These are phyloP conservation scores for Boletus albobrunnescens DNA, from an alignment of 1,284 basidiomycete genomes.

Conservation along the genomic window DNA sequence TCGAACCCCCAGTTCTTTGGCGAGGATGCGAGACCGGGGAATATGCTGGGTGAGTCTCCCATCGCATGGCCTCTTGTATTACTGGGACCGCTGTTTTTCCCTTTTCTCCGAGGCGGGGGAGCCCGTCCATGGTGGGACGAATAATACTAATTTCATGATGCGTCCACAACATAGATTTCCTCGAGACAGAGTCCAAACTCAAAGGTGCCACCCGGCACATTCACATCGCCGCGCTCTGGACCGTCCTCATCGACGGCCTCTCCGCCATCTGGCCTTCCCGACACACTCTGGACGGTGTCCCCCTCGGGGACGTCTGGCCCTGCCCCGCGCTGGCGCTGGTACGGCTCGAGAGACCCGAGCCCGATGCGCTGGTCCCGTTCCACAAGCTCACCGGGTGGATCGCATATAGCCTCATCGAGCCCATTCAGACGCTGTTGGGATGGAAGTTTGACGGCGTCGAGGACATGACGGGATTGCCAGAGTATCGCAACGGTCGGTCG, in stretches of 20 bases:
- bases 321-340: constrained; percentile 52
- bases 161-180: constrained; percentile 53
- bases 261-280: constrained; percentile 89
- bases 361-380: constrained; percentile 75
- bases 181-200: constrained; percentile 51
- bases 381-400: constrained; percentile 96
- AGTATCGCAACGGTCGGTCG: constrained; percentile 79
- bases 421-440: constrained; percentile 69
- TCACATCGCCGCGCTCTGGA: constrained; percentile 74
- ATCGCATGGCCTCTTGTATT: background rate
- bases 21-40: constrained; percentile 69
- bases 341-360: constrained; percentile 33
- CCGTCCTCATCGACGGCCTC: constrained; percentile 77
- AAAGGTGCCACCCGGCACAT: constrained; percentile 43
- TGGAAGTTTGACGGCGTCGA: constrained; percentile 78
- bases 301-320: constrained; percentile 90
- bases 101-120: too few relatives aligned
- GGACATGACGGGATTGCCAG: constrained; percentile 79
- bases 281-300: constrained; percentile 56
- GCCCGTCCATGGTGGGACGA: background rate
- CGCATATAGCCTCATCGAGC: constrained; percentile 83
- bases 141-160: background rate
- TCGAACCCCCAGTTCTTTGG: constrained; percentile 69
- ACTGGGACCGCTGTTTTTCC: too few relatives aligned
- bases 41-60: constrained; percentile 39